A percentile compares a stretch with the other conserved stretches of the same genome.
Conservation (phyloP, 495 filamentous ascomycete genomes). For the Trichoderma erinaceum region DNA sequence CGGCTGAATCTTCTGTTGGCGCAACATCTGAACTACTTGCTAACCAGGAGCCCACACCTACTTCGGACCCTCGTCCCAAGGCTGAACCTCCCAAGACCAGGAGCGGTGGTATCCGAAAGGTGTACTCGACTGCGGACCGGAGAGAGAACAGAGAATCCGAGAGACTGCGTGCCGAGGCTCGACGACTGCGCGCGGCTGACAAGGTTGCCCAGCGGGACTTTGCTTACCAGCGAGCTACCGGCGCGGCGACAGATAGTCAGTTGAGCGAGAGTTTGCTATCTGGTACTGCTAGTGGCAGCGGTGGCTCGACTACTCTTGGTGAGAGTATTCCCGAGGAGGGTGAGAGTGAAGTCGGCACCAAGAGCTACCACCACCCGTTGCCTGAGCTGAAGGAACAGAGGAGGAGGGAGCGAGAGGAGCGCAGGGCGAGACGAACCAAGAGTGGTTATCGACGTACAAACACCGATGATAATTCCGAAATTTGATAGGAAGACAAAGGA, state of each 20-base stretch:
- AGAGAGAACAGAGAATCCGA: constrained; percentile 38
- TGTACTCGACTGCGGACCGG: constrained; percentile 48
- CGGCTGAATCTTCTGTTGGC: constrained; percentile 40
- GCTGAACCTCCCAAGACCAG: constrained; percentile 21
- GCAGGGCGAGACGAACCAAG: constrained; percentile 6
- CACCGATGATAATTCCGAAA: constrained; percentile 1
- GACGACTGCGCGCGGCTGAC: constrained; percentile 30
- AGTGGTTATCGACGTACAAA: constrained; percentile 10
- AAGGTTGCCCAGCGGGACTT: constrained; percentile 35
- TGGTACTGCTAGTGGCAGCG: constrained; percentile 50
- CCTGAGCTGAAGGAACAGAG: constrained; percentile 32
- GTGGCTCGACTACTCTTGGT: constrained; percentile 38
- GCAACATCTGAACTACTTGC: constrained; percentile 47
- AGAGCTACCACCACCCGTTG: constrained; percentile 62
- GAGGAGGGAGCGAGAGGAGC: constrained; percentile 19
- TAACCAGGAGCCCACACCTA: constrained; percentile 47
- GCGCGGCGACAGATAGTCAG: constrained; percentile 26
- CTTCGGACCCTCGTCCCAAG: constrained; percentile 43
- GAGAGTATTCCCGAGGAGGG: constrained; percentile 37
- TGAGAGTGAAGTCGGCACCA: constrained; percentile 63
- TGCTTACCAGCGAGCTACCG: constrained; percentile 40
- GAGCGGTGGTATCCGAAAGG: constrained; percentile 46
- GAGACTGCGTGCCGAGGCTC: constrained; percentile 44
- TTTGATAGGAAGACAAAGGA: not conserved
- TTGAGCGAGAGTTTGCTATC: constrained; percentile 32